These are phyloP conservation scores for Pezicula carpinea DNA, from an alignment of 2,329 filamentous ascomycete species.

Conservation along the genomic window DNA sequence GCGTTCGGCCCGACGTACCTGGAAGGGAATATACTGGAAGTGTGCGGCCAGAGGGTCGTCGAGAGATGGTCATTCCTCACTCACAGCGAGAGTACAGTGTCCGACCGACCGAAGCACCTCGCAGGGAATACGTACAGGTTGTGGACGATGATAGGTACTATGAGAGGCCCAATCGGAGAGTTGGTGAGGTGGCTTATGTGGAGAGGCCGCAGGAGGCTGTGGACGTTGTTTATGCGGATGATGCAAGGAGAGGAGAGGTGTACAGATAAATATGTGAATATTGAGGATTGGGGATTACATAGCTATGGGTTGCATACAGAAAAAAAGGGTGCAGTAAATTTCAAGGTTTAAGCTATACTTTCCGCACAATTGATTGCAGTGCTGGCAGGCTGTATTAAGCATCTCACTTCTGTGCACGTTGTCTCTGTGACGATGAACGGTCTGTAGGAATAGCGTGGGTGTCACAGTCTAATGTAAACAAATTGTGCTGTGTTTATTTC, in stretches of 20 bases:
- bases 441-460: too few relatives aligned
- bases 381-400: too few relatives aligned
- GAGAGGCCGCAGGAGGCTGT: slow-evolving; percentile 25
- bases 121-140: slow-evolving; percentile 17
- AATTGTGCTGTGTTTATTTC: too few relatives aligned
- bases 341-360: too few relatives aligned
- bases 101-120: slow-evolving; percentile 20
- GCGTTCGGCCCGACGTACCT: slow-evolving; percentile 35
- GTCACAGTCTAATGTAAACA: too few relatives aligned
- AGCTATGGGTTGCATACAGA: too few relatives aligned
- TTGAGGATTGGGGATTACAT: background rate
- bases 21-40: slow-evolving; percentile 32
- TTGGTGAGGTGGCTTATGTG: slow-evolving; percentile 22
- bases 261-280: slow-evolving; percentile 22
- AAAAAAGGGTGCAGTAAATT: too few relatives aligned
- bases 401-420: too few relatives aligned
- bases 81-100: slow-evolving; percentile 26
- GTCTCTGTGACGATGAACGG: too few relatives aligned
- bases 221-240: slow-evolving; percentile 26
- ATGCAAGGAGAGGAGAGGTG: slow-evolving; percentile 22
- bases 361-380: too few relatives aligned
- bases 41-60: slow-evolving; percentile 31
- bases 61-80: slow-evolving; percentile 21
- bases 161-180: slow-evolving; percentile 13
- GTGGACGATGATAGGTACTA: slow-evolving; percentile 23